Evolutionary conservation across 2,329 filamentous ascomycete species (phyloP).

Genomic region (Cladophialophora bantiana): DNA sequence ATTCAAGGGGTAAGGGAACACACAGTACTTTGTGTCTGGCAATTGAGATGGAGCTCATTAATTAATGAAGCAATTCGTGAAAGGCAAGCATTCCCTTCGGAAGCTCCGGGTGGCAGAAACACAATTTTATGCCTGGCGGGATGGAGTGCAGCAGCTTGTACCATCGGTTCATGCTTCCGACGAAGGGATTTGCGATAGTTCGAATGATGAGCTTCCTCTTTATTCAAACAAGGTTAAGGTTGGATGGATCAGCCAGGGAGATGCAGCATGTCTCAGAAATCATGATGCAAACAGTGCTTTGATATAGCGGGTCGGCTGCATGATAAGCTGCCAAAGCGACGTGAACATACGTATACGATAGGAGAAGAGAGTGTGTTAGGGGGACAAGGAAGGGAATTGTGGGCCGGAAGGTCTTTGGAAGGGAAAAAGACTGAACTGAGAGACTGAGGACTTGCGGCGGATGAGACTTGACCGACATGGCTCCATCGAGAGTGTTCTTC

Average conservation of each 20-base stretch:
- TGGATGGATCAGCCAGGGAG: constrained; percentile 28
- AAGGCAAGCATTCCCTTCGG: constrained; percentile 13
- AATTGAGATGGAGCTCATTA: neutral
- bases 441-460: neutral
- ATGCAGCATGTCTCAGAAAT: constrained; percentile 37
- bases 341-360: constrained; percentile 9
- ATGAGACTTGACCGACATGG: neutral
- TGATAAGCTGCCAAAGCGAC: constrained; percentile 27
- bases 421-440: neutral
- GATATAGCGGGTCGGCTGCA: constrained; percentile 28
- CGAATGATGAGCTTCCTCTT: constrained; percentile 1
- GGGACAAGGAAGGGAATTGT: constrained; percentile 23
- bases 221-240: constrained; percentile 26
- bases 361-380: constrained; percentile 4
- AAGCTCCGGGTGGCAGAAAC: constrained; percentile 6
- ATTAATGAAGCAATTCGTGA: constrained; percentile 4
- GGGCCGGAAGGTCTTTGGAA: constrained; percentile 25
- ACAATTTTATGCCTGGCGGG: neutral
- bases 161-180: neutral
- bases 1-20: neutral
- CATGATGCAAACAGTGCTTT: constrained; percentile 31
- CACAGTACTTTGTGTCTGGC: neutral
- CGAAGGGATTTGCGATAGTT: constrained; percentile 1
- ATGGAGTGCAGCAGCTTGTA: constrained; percentile 4
- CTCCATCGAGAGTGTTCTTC: constrained; percentile 6